Evolutionary conservation across 2,329 filamentous ascomycete genomes (phyloP).

Genomic region (Xylariaceae sp.): DNA sequence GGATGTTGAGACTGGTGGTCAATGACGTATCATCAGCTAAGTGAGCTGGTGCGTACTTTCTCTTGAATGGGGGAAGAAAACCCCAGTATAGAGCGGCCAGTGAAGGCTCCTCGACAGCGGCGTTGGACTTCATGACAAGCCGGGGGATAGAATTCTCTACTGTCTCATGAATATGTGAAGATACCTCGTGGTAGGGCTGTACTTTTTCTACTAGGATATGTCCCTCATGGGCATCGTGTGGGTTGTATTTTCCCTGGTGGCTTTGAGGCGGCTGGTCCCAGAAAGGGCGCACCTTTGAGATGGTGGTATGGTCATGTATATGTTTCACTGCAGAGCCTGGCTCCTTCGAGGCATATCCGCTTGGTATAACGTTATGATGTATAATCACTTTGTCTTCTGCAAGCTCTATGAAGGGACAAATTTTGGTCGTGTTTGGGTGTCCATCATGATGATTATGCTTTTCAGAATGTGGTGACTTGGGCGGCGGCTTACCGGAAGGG

Average conservation of each 20-base stretch:
- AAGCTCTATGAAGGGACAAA: slow-evolving; percentile 11
- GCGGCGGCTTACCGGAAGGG: background rate
- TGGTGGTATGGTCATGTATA: background rate
- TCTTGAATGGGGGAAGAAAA: slow-evolving; percentile 16
- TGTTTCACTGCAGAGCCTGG: background rate
- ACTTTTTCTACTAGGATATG: slow-evolving; percentile 16
- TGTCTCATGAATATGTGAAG: slow-evolving; percentile 2
- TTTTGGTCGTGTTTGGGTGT: slow-evolving; percentile 13
- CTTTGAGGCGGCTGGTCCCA: background rate
- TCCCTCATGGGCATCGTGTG: slow-evolving; percentile 12
- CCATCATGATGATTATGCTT: slow-evolving; percentile 10
- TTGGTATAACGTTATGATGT: background rate
- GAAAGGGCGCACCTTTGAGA: background rate
- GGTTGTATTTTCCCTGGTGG: background rate
- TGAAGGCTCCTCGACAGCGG: slow-evolving; percentile 6
- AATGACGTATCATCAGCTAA: no score
- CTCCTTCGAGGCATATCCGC: background rate
- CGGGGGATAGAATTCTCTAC: slow-evolving; percentile 7
- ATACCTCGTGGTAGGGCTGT: slow-evolving; percentile 11
- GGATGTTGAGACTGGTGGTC: background rate
- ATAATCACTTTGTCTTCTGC: background rate
- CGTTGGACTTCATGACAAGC: background rate
- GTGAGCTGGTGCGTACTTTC: slow-evolving; percentile 4
- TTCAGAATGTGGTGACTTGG: slow-evolving; percentile 2
- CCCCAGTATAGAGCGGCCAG: slow-evolving; percentile 22